Percentiles rank a stretch among this genome's conserved stretches.
Conservation (phyloP, 2,329 filamentous ascomycete species). For the Ceratocystis albifundus region DNA sequence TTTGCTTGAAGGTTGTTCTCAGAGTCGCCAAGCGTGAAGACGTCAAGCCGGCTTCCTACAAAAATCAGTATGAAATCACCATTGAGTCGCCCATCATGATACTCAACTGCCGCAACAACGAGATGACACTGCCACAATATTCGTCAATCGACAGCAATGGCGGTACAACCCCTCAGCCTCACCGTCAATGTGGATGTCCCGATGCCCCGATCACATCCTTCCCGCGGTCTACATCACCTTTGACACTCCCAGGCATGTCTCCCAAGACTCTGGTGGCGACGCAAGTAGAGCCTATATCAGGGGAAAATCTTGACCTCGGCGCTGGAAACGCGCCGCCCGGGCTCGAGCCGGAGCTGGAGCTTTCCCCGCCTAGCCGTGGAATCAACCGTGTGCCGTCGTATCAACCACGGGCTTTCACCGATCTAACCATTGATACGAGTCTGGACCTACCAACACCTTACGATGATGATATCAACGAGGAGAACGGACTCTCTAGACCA, state of each 20-base stretch:
- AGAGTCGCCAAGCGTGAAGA: constrained; percentile 75
- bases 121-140: constrained; percentile 76
- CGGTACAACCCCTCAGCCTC: constrained; percentile 38
- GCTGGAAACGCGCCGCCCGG: background rate
- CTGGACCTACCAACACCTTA: constrained; percentile 29
- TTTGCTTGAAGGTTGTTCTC: constrained; percentile 63
- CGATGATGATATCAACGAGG: constrained; percentile 26
- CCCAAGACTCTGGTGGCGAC: constrained; percentile 13
- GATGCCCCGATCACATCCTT: constrained; percentile 30
- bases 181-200: constrained; percentile 44
- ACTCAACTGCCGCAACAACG: constrained; percentile 85
- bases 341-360: background rate
- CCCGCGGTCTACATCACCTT: background rate
- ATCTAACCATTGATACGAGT: constrained; percentile 38
- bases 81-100: constrained; percentile 94
- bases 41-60: constrained; percentile 56
- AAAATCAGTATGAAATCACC: constrained; percentile 88
- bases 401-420: constrained; percentile 71
- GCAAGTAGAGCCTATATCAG: constrained; percentile 5
- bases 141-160: constrained; percentile 40
- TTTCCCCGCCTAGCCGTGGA: background rate
- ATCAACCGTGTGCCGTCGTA: constrained; percentile 73
- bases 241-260: constrained; percentile 3
- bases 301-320: background rate
- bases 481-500: constrained; percentile 51